Evolutionary conservation across 495 filamentous ascomycete genomes (phyloP).

Genomic region (Hyaloscypha hepaticicola): DNA sequence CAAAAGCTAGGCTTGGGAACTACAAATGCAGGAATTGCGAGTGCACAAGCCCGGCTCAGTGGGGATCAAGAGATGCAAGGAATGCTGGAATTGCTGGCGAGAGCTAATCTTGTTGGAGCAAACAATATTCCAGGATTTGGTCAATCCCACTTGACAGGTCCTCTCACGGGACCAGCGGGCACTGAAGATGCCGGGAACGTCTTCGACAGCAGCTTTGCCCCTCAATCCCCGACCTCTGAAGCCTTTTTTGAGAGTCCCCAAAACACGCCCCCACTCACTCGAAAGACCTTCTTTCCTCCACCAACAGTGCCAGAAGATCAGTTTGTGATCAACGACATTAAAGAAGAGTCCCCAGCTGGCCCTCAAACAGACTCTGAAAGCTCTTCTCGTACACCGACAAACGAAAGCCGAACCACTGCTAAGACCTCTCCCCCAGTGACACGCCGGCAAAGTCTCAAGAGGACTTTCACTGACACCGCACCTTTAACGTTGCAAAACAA

Average conservation of each 20-base stretch:
- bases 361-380: conserved; percentile 35
- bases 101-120: conserved; percentile 69
- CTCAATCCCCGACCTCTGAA: conserved; percentile 53
- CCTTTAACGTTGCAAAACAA: conserved; percentile 71
- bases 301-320: neutral
- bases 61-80: conserved; percentile 86
- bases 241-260: conserved; percentile 38
- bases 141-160: conserved; percentile 48
- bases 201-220: conserved; percentile 75
- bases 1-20: conserved; percentile 83
- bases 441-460: conserved; percentile 72
- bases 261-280: conserved; percentile 36
- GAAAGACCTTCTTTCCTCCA: neutral
- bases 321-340: neutral
- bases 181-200: conserved; percentile 65
- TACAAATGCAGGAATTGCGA: conserved; percentile 61
- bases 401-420: conserved; percentile 52
- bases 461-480: conserved; percentile 82
- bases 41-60: conserved; percentile 75
- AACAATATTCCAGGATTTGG: conserved; percentile 43
- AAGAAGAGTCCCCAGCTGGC: neutral
- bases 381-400: conserved; percentile 56
- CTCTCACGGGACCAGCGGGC: conserved; percentile 74
- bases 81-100: conserved; percentile 83
- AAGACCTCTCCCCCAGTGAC: conserved; percentile 52